Conservation (phyloP, 2,329 filamentous ascomycete genomes). For the Monosporascus cannonballus region DNA sequence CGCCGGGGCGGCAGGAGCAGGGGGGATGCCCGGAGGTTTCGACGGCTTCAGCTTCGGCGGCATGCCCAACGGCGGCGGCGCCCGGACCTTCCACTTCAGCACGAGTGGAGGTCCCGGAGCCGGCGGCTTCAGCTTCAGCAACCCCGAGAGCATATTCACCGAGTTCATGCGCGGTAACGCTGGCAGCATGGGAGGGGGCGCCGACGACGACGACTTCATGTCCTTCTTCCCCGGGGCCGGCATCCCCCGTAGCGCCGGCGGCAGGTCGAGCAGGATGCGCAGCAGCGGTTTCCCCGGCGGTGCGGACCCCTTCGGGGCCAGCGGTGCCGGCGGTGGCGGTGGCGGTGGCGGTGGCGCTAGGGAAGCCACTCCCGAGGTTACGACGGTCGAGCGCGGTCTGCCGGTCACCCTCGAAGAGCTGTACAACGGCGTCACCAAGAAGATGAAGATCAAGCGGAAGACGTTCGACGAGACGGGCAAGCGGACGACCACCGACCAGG, state of each 20-base stretch:
- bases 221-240: constrained; percentile 49
- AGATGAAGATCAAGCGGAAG: constrained; percentile 98
- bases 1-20: constrained; percentile 45
- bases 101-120: constrained; percentile 44
- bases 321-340: constrained; percentile 6
- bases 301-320: constrained; percentile 17
- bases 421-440: constrained; percentile 83
- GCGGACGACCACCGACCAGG: constrained; percentile 79
- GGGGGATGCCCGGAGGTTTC: constrained; percentile 49
- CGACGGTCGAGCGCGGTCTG: constrained; percentile 80
- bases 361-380: constrained; percentile 72
- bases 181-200: constrained; percentile 32
- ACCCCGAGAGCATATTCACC: constrained; percentile 77
- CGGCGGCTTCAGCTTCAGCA: constrained; percentile 74
- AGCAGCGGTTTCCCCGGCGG: constrained; percentile 30
- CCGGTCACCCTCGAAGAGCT: constrained; percentile 82
- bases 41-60: constrained; percentile 47
- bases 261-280: constrained; percentile 32
- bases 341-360: constrained; percentile 19
- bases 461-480: constrained; percentile 83
- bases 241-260: constrained; percentile 31
- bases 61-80: constrained; percentile 38
- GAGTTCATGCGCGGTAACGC: constrained; percentile 65
- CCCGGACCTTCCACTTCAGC: constrained; percentile 60
- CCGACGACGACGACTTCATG: constrained; percentile 41